Conservation (phyloP, 2,329 filamentous ascomycete species). For the Aspergillus sp. region DNA sequence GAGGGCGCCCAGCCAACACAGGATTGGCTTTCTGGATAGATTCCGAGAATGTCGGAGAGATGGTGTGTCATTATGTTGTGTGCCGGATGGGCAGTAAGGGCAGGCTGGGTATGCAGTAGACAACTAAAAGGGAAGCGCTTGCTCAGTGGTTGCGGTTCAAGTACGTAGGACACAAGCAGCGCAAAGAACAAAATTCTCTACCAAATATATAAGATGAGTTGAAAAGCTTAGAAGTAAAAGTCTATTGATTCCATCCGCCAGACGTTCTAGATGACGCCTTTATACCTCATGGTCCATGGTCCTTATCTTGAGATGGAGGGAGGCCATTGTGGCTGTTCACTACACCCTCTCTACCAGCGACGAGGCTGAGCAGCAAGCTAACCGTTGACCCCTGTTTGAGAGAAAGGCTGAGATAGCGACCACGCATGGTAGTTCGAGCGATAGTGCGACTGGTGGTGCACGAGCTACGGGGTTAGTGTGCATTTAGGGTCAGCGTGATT, state of each 20-base stretch:
- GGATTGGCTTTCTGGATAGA: conserved; percentile 22
- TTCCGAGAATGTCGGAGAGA: conserved; percentile 22
- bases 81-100: too few relatives aligned
- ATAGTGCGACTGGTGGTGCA: too few relatives aligned
- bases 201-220: background rate
- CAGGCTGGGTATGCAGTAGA: background rate
- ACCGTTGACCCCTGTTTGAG: background rate
- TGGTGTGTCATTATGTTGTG: background rate
- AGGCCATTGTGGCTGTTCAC: background rate
- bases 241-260: background rate
- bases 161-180: background rate
- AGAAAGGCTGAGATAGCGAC: background rate
- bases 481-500: background rate
- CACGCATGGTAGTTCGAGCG: background rate
- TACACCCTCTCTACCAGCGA: background rate
- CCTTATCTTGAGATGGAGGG: background rate
- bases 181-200: background rate
- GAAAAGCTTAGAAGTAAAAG: background rate
- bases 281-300: background rate
- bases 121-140: background rate
- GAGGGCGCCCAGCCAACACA: conserved; percentile 22
- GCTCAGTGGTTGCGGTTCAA: too few relatives aligned
- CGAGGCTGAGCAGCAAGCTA: background rate
- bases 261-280: background rate
- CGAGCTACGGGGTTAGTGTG: too few relatives aligned